Base-by-base conservation (phyloP, 352 stramenopile species). In the Globisporangium canariense region DNA sequence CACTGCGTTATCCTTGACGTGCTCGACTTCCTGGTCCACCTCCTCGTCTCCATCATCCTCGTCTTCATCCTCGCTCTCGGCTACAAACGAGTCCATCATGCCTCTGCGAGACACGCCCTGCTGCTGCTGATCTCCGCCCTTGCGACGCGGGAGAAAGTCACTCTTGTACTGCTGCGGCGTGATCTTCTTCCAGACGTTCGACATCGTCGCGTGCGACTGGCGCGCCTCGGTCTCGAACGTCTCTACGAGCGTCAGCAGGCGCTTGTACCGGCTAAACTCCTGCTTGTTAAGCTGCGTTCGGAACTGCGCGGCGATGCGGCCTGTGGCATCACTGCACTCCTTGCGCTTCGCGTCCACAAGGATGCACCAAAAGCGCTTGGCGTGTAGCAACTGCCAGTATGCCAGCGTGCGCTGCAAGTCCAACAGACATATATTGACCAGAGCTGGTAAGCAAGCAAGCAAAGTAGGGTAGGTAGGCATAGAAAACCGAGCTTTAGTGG, bases 251-350 rank as follows among this genome's bases (percentile, higher is more conserved):
- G 67, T 60, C 50, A 88, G 59, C 41, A 95, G 62, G 7, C 62
- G 75, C 65, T 95, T 91, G 67, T 86, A 93, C 0, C 86, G 79
- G n/a, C 82, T 82, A 58, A 79, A 95, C 53, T 95, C 86, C 20
- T 71, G 60, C 60, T 83, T 89, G 60, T 83, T 64, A 28, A 91
- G 90, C 14, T 67, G 53, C 0, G 74, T 62, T 20, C 81, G 73
- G 28, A 78, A 65, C 5, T 57, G 30, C 1, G 79, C 67, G n/a
- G 68, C 30, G 51, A 91, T 89, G 16, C 78, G 75, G 1, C 80
- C 83, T 0, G 67, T 74, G 14, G 60, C 70, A 58, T 87, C 74
- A 0, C 74, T 61, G 62, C 40, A 71, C 45, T 79, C 63, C 14
- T 74, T 75, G 18, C 73, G 66, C 66, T 91, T 91, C 10, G 78